Conservation (phyloP, 768 basidiomycete genomes). For the Coprinopsis sp. region DNA sequence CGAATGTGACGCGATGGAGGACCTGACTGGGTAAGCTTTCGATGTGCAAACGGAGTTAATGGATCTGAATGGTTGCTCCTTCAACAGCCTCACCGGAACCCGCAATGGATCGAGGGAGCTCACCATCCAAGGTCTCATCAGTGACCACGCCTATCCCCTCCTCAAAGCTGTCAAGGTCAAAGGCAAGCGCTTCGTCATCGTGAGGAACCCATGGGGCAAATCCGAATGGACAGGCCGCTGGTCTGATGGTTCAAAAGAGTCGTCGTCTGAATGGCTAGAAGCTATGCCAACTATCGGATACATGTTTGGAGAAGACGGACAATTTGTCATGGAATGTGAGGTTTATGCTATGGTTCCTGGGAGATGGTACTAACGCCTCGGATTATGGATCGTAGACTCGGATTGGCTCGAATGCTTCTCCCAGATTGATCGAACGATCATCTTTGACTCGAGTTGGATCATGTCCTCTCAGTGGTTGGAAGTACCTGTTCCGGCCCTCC, state of each 20-base stretch:
- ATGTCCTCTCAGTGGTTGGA: constrained; percentile 41
- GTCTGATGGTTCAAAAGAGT: constrained; percentile 42
- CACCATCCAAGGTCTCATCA: constrained; percentile 26
- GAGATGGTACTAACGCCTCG: not conserved
- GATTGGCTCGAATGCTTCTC: constrained; percentile 36
- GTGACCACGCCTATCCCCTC: constrained; percentile 40
- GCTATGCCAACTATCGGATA: constrained; percentile 32
- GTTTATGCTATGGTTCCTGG: constrained; percentile 7
- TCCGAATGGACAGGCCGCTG: constrained; percentile 41
- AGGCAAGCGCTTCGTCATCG: constrained; percentile 40
- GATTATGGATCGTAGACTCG: constrained; percentile 17
- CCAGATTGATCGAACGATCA: constrained; percentile 31
- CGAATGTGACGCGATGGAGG: constrained; percentile 48
- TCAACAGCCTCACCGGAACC: constrained; percentile 23
- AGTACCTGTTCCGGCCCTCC: constrained; percentile 26
- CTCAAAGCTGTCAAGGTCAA: constrained; percentile 34
- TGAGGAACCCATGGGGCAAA: constrained; percentile 45
- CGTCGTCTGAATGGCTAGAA: constrained; percentile 37
- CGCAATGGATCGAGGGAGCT: constrained; percentile 5
- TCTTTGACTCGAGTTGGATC: constrained; percentile 41
- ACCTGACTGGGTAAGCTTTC: constrained; percentile 48
- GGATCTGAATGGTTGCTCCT: constrained; percentile 28
- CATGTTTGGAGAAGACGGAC: constrained; percentile 36
- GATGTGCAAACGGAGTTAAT: not conserved
- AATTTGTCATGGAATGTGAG: constrained; percentile 44